Base-by-base conservation (phyloP, 2,329 filamentous ascomycete species). In the Microdochium bolleyi region DNA sequence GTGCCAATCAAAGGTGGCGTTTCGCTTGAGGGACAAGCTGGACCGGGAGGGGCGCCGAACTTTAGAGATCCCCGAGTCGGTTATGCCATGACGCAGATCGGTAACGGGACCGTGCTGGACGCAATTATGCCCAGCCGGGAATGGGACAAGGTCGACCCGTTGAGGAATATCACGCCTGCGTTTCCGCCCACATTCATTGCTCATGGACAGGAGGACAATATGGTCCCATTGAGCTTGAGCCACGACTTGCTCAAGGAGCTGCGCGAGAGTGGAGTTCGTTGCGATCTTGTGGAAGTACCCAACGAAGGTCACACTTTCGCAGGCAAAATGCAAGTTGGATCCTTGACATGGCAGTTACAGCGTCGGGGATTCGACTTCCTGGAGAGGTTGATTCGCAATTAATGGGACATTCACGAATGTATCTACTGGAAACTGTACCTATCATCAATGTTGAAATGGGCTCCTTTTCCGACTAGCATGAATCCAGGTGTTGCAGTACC, bases 261-360 rank as follows among this genome's bases (percentile, higher is more conserved):
- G 19, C 48, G 56, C 32, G 54, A 60, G 37, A 49, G 58, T 5
- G 67, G 64, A 4, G 67, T 73, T 0, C 52, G 60, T 27, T 68
- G 67, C 56, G 68, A 61, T 3, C 60, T 73, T 59, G 59, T 61
- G 10, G 68, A 70, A 53, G 64, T 73, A 8, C 67, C 67, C 0
- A 69, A 61, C 3, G 72, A 74, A 53, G 69, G 64, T n/a, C 72
- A 74, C 55, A 73, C 70, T 2, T 74, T 74, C 62, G 69, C 68
- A 0, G 67, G 64, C 2, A 67, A 61, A 54, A 74, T 74, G 71
- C 54, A 65, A 54, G 68, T 70, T 52, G 70, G 70, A 1, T 66
- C 64, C 1, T 51, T 51, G 34, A 67, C 65, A 0, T 67, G 64
- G 64, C 55, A 65, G 44, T 53, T 70, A 34, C 70, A 73, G 59